Evolutionary conservation across 345 rosid species (phyloP).

Genomic region (Rubroshorea leprosula): DNA sequence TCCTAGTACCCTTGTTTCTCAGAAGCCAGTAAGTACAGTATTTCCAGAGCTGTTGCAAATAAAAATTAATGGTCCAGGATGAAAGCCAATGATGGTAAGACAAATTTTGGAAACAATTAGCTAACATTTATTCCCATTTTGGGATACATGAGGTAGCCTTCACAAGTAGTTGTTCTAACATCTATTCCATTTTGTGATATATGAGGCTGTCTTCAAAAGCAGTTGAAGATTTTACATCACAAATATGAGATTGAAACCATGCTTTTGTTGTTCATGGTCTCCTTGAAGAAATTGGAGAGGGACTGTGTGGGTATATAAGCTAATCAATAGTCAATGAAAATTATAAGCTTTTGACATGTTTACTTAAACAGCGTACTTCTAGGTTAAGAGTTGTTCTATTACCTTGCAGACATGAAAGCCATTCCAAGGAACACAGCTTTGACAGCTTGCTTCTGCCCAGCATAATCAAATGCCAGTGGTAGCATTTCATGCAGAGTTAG

Average conservation of each 20-base stretch:
- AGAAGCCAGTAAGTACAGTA: neutral
- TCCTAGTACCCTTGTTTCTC: neutral
- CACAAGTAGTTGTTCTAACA: too few relatives aligned
- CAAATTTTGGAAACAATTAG: neutral
- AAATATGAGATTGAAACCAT: neutral
- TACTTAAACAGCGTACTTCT: neutral
- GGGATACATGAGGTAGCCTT: neutral
- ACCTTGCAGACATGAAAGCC: slow-evolving; percentile 99
- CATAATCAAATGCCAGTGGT: slow-evolving; percentile 96
- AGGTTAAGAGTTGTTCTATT: slow-evolving; percentile 4
- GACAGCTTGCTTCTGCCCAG: slow-evolving; percentile 96
- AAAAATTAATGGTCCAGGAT: too few relatives aligned
- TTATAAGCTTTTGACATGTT: neutral
- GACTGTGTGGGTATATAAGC: neutral
- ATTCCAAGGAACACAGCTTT: slow-evolving; percentile 94
- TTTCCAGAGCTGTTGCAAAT: neutral
- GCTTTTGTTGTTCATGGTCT: neutral
- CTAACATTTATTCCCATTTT: neutral
- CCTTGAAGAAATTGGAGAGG: neutral
- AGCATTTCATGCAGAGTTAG: slow-evolving; percentile 96
- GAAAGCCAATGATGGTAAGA: neutral
- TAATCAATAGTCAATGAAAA: neutral
- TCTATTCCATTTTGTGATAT: neutral
- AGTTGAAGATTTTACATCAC: too few relatives aligned
- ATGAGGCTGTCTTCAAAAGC: too few relatives aligned